Evolutionary conservation across 805 yeast species (phyloP).

Genomic region (Candida anglica): DNA sequence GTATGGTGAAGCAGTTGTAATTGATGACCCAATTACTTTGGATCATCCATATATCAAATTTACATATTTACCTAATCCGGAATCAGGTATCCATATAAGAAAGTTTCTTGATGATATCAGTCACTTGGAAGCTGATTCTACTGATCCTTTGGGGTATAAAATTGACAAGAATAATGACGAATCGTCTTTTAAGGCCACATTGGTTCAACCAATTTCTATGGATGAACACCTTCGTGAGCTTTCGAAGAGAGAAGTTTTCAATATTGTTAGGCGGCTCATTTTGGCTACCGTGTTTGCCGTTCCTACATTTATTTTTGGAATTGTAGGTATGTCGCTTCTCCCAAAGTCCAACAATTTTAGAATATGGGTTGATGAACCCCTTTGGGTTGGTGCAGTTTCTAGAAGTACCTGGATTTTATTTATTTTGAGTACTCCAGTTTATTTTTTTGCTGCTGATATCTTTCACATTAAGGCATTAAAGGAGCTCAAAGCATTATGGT

Average conservation of each 20-base stretch:
- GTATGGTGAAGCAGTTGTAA: conserved; percentile 55
- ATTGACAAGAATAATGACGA: conserved; percentile 8
- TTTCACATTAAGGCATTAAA: conserved; percentile 65
- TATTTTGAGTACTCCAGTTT: conserved; percentile 65
- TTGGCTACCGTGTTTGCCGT: conserved; percentile 54
- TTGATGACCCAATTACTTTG: conserved; percentile 53
- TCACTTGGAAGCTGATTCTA: conserved; percentile 35
- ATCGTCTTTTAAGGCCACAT: conserved; percentile 42
- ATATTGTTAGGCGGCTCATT: conserved; percentile 42
- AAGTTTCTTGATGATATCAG: conserved; percentile 48
- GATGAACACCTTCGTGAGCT: conserved; percentile 59
- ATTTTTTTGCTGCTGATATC: conserved; percentile 68
- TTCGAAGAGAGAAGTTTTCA: conserved; percentile 44
- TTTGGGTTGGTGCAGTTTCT: conserved; percentile 60
- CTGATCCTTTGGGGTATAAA: no score
- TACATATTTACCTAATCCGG: conserved; percentile 56
- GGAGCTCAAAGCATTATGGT: conserved; percentile 58
- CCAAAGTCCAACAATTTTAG: conserved; percentile 39
- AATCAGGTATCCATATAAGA: conserved; percentile 48
- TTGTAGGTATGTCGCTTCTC: conserved; percentile 64
- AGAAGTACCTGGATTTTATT: conserved; percentile 65
- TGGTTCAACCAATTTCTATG: conserved; percentile 52
- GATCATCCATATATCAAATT: conserved; percentile 56
- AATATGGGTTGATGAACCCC: conserved; percentile 55
- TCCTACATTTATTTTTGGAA: conserved; percentile 65